Percentiles rank a stretch among this genome's conserved stretches.
phyloP scores from a whole-genome alignment of 1,284 basidiomycete species.

The Anthracocystis setariae region DNA sequence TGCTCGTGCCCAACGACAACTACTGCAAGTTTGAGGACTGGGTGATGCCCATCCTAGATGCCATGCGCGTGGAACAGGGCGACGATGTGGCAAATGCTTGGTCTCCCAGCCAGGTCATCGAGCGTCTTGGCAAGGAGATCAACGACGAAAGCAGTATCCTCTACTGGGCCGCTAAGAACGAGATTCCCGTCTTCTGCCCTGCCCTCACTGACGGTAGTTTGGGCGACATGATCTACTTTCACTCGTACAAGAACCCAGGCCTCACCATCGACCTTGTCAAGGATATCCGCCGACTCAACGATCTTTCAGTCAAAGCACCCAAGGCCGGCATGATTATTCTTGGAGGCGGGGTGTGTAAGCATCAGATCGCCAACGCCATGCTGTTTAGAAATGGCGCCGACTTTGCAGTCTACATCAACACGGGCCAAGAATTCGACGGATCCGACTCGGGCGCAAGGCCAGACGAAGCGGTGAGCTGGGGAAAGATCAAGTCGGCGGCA shows the following conservation, averaged over 20 bases:
- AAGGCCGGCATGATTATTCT: conserved; percentile 99
- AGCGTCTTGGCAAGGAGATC: conserved; percentile 91
- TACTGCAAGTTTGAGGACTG: conserved; percentile 99
- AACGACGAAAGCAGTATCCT: conserved; percentile 92
- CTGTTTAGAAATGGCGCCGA: conserved; percentile 97
- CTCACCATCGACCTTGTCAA: conserved; percentile 91
- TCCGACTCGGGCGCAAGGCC: conserved; percentile 96
- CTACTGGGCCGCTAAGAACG: conserved; percentile 96
- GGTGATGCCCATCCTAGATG: conserved; percentile 91
- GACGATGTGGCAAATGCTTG: conserved; percentile 73
- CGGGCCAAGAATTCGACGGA: conserved; percentile 98
- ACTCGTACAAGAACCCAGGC: conserved; percentile 80
- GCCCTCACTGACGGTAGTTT: conserved; percentile 97
- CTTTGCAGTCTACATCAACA: conserved; percentile 97
- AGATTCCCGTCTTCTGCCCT: conserved; percentile 98
- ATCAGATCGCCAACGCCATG: conserved; percentile 99
- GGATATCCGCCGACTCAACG: conserved; percentile 92
- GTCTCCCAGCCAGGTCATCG: conserved; percentile 94
- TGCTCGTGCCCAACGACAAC: conserved; percentile 97
- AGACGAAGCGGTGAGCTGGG: conserved; percentile 99
- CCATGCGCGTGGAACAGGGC: conserved; percentile 92
- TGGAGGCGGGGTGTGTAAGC: conserved; percentile 98
- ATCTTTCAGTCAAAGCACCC: conserved; percentile 84
- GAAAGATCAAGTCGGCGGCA: conserved; percentile 83
- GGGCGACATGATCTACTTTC: conserved; percentile 99